Conservation (phyloP, 2,329 filamentous ascomycete species). For the Triangularia setosa region DNA sequence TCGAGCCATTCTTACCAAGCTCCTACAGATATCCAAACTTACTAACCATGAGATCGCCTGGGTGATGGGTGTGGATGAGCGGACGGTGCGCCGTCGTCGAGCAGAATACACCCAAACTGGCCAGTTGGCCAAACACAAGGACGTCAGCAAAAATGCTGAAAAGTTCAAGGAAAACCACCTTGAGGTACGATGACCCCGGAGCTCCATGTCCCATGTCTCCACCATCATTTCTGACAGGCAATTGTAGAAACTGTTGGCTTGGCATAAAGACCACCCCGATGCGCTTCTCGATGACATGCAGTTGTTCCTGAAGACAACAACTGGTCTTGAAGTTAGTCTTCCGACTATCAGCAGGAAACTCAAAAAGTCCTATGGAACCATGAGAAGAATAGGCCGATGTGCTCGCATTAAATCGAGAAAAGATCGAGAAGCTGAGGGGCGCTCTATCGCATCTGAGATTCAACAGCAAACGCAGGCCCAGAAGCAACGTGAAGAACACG, state of each 20-base stretch:
- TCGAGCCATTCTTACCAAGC: slow-evolving; percentile 18
- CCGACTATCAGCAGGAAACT: slow-evolving; percentile 24
- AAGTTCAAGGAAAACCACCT: slow-evolving; percentile 25
- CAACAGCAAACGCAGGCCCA: background rate
- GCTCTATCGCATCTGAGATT: slow-evolving; percentile 16
- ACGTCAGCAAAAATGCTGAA: slow-evolving; percentile 26
- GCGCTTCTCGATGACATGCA: slow-evolving; percentile 26
- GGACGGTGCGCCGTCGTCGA: slow-evolving; percentile 21
- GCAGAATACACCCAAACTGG: slow-evolving; percentile 21
- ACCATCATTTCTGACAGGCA: background rate
- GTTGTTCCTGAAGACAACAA: slow-evolving; percentile 20
- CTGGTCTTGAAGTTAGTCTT: slow-evolving; percentile 22
- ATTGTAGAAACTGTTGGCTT: slow-evolving; percentile 23
- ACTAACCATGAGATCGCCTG: slow-evolving; percentile 24
- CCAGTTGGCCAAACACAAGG: slow-evolving; percentile 18
- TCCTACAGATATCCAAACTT: slow-evolving; percentile 23
- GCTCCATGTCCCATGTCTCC: background rate
- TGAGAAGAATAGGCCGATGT: slow-evolving; percentile 13
- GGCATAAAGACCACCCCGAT: slow-evolving; percentile 23
- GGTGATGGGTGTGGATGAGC: slow-evolving; percentile 20
- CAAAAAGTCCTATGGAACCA: slow-evolving; percentile 18
- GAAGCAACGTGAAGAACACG: background rate
- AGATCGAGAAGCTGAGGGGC: slow-evolving; percentile 14
- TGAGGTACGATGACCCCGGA: slow-evolving; percentile 17
- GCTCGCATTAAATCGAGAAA: slow-evolving; percentile 18